Percentiles rank a stretch among this genome's conserved stretches.
These are phyloP conservation scores for Claviceps citrina DNA, from an alignment of 2,329 filamentous ascomycete species.

Conservation along the genomic window DNA sequence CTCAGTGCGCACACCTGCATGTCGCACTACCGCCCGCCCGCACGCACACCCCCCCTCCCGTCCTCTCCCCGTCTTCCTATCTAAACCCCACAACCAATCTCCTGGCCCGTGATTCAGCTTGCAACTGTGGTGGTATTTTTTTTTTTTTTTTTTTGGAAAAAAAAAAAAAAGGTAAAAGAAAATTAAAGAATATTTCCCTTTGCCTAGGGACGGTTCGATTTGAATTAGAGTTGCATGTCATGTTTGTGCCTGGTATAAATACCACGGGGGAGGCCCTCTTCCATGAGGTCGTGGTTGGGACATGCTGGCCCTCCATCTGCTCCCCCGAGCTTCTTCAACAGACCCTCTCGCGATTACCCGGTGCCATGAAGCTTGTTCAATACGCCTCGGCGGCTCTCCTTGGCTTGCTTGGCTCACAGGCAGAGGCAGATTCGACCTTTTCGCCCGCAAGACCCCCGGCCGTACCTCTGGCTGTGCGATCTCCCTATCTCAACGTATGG, in stretches of 20 bases:
- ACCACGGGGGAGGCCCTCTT: slow-evolving; percentile 5
- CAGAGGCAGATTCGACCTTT: slow-evolving; percentile 35
- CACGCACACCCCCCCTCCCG: neutral
- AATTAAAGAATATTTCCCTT: too few relatives aligned
- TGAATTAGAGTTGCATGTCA: slow-evolving; percentile 1
- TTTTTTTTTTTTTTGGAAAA: neutral
- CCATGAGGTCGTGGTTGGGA: slow-evolving; percentile 2
- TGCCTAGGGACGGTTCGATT: too few relatives aligned
- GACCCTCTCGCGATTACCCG: slow-evolving; percentile 3
- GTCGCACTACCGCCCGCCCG: neutral
- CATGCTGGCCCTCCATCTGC: slow-evolving; percentile 1
- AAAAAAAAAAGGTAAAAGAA: too few relatives aligned
- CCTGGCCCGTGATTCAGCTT: neutral
- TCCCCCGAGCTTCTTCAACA: slow-evolving; percentile 4
- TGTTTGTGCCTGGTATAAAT: slow-evolving; percentile 9
- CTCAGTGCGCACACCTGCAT: too few relatives aligned
- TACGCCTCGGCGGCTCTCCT: slow-evolving; percentile 10
- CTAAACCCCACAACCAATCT: neutral
- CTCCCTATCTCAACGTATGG: slow-evolving; percentile 62
- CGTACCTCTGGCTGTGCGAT: slow-evolving; percentile 57
- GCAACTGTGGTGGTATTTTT: neutral
- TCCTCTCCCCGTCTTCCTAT: neutral
- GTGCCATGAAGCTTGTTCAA: slow-evolving; percentile 10
- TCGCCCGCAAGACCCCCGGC: slow-evolving; percentile 50
- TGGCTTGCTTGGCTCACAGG: slow-evolving; percentile 7